Percentiles rank a stretch among this genome's conserved stretches.
phyloP scores from a whole-genome alignment of 2,329 filamentous ascomycete genomes.

The Pezicula neosporulosa region DNA sequence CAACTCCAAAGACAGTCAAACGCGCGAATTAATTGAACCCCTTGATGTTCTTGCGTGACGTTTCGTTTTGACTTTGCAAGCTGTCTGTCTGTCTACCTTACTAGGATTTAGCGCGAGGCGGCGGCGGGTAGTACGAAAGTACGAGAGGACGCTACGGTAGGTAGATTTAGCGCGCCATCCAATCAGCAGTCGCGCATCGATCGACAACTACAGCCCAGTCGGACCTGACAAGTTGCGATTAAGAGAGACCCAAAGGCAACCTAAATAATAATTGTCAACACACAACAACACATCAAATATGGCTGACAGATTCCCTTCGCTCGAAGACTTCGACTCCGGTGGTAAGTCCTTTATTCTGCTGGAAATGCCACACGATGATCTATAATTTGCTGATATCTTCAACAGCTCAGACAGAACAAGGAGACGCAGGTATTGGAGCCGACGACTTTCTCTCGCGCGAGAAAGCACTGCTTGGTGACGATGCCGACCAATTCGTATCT shows the following conservation, averaged over 20 bases:
- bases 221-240: slow-evolving; percentile 1
- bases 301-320: slow-evolving; percentile 57
- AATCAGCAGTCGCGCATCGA: too few relatives aligned
- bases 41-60: not conserved
- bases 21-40: not conserved
- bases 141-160: too few relatives aligned
- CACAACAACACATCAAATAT: slow-evolving; percentile 33
- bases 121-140: too few relatives aligned
- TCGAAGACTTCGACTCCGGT: slow-evolving; percentile 57
- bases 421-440: slow-evolving; percentile 49
- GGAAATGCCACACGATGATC: not conserved
- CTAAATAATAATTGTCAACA: not conserved
- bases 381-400: slow-evolving; percentile 13
- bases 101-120: too few relatives aligned
- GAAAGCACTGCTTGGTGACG: slow-evolving; percentile 83
- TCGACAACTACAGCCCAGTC: too few relatives aligned
- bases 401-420: slow-evolving; percentile 65
- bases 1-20: not conserved
- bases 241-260: not conserved
- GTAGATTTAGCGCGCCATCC: too few relatives aligned
- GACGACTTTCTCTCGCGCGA: slow-evolving; percentile 91
- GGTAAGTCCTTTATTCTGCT: slow-evolving; percentile 23
- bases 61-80: not conserved
- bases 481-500: slow-evolving; percentile 85
- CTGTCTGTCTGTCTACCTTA: too few relatives aligned